These are phyloP conservation scores for Geranium brycei DNA, from an alignment of 345 rosid species.

Conservation along the genomic window DNA sequence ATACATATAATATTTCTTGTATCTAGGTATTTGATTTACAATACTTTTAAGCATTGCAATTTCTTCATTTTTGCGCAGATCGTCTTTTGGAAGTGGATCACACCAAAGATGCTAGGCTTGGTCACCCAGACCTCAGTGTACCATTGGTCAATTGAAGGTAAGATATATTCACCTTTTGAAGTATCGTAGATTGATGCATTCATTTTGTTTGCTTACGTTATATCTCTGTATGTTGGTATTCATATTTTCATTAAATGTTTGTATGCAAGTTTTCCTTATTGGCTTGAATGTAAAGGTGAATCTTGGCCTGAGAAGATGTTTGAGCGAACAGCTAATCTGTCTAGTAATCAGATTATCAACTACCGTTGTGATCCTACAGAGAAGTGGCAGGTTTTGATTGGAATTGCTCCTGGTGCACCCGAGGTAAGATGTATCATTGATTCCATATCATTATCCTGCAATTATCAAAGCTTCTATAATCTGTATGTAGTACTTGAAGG, in stretches of 20 bases:
- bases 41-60: neutral
- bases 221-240: neutral
- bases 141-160: slow-evolving; percentile 99
- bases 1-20: neutral
- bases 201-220: neutral
- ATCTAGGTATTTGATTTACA: neutral
- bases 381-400: slow-evolving; percentile 96
- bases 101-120: slow-evolving; percentile 79
- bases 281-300: slow-evolving; percentile 43
- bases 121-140: slow-evolving; percentile 83
- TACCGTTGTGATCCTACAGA: slow-evolving; percentile 86
- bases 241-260: slow-evolving; percentile 1
- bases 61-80: slow-evolving; percentile 34
- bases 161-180: slow-evolving; percentile 4
- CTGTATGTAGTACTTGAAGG: neutral
- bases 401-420: slow-evolving; percentile 93
- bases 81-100: slow-evolving; percentile 98
- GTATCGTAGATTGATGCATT: neutral
- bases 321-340: slow-evolving; percentile 89
- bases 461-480: neutral
- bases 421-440: slow-evolving; percentile 41
- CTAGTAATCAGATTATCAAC: slow-evolving; percentile 89
- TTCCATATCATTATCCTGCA: neutral
- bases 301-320: slow-evolving; percentile 93
- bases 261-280: neutral